A percentile compares a stretch with the other conserved stretches of the same genome.
phyloP scores from a whole-genome alignment of 2,329 filamentous ascomycete species.

The Graphilbum fragrans region DNA sequence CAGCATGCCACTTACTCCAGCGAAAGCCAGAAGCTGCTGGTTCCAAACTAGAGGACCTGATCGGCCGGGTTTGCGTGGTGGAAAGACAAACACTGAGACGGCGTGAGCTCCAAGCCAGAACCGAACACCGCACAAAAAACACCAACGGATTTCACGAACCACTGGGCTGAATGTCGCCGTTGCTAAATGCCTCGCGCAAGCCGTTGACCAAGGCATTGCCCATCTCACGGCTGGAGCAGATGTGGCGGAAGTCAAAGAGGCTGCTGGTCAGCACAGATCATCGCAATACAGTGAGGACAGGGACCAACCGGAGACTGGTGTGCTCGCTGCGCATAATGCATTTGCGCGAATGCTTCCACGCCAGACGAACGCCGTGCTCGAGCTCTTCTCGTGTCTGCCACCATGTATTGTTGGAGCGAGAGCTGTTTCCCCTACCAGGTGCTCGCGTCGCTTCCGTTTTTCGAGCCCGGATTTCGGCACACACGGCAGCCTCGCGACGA shows the following conservation, averaged over 20 bases:
- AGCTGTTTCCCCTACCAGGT: neutral
- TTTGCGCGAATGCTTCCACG: conserved; percentile 16
- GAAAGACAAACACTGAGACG: conserved; percentile 15
- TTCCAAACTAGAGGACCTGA: conserved; percentile 16
- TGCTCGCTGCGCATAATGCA: conserved; percentile 17
- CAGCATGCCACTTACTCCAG: conserved; percentile 8
- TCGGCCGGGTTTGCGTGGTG: conserved; percentile 10
- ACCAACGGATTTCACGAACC: conserved; percentile 4
- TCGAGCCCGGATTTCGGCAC: neutral
- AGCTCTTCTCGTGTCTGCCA: neutral
- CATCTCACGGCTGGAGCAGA: conserved; percentile 14
- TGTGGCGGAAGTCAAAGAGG: conserved; percentile 13
- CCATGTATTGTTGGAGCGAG: neutral
- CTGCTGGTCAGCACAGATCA: too few species aligned
- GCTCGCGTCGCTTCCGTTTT: too few species aligned
- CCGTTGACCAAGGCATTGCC: conserved; percentile 8
- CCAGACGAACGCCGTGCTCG: conserved; percentile 2
- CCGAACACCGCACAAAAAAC: neutral
- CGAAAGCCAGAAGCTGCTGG: conserved; percentile 15
- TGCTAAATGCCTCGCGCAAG: conserved; percentile 13
- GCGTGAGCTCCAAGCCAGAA: too few species aligned
- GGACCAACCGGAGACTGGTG: conserved; percentile 7
- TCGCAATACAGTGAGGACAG: too few species aligned
- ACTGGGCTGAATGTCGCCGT: conserved; percentile 13
- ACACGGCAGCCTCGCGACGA: neutral